Evolutionary conservation across 2,329 filamentous ascomycete species (phyloP).

Genomic region (Xylariaceae sp.): DNA sequence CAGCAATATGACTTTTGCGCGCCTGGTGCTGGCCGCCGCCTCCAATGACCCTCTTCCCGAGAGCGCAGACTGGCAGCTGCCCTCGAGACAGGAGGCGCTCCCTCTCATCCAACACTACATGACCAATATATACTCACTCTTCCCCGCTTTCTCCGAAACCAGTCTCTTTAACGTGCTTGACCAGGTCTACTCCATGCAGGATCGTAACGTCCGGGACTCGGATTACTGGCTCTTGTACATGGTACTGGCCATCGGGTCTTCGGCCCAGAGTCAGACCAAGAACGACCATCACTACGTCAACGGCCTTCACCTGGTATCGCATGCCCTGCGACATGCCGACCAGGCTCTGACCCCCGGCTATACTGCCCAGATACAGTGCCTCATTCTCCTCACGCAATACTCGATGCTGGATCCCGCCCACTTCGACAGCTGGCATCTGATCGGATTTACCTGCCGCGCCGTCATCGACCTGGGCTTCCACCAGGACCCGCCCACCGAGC

Average conservation of each 20-base stretch:
- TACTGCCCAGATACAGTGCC: constrained; percentile 75
- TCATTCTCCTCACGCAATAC: constrained; percentile 81
- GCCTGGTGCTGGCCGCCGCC: constrained; percentile 77
- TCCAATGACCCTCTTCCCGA: constrained; percentile 65
- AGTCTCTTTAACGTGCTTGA: constrained; percentile 71
- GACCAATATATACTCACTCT: constrained; percentile 68
- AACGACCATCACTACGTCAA: constrained; percentile 56
- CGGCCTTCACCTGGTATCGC: constrained; percentile 48
- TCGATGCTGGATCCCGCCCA: constrained; percentile 83
- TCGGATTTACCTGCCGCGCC: constrained; percentile 82
- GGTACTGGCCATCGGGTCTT: constrained; percentile 77
- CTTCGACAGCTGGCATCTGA: constrained; percentile 90
- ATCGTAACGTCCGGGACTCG: constrained; percentile 53
- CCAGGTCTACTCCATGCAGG: constrained; percentile 67
- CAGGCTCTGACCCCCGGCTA: constrained; percentile 79
- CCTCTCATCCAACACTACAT: constrained; percentile 77
- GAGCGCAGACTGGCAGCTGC: constrained; percentile 54
- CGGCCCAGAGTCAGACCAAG: constrained; percentile 62
- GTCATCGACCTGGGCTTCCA: constrained; percentile 87
- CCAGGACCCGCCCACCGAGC: constrained; percentile 73
- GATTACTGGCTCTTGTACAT: constrained; percentile 86
- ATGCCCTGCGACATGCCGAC: constrained; percentile 71
- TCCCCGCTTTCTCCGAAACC: constrained; percentile 78
- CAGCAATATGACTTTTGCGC: constrained; percentile 85
- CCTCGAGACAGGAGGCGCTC: constrained; percentile 60